Evolutionary conservation across 495 filamentous ascomycete species (phyloP).

Genomic region (Durotheca rogersii): DNA sequence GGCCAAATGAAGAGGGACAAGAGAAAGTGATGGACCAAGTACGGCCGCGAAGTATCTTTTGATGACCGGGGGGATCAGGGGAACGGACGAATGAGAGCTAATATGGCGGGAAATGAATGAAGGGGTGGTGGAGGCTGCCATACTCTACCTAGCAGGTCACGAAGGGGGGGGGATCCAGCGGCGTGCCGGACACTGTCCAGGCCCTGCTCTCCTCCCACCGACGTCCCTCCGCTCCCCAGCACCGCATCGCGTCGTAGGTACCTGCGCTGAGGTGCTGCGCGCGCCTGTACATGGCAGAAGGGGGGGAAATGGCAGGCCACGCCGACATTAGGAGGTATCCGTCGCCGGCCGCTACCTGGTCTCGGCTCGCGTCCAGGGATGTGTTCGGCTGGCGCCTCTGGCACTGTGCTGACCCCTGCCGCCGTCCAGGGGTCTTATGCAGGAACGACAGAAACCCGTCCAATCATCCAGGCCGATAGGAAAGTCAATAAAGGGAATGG

Average conservation of each 20-base stretch:
- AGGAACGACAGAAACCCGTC: slow-evolving; percentile 30
- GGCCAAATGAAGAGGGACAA: slow-evolving; percentile 36
- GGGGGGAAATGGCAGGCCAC: too few species aligned
- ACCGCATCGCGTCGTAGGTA: too few species aligned
- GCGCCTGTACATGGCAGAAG: too few species aligned
- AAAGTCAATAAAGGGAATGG: slow-evolving; percentile 26
- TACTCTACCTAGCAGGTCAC: slow-evolving; percentile 13
- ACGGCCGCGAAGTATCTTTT: slow-evolving; percentile 21
- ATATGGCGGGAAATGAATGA: slow-evolving; percentile 39
- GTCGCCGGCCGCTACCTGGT: too few species aligned
- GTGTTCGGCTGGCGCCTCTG: background rate
- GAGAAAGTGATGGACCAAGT: slow-evolving; percentile 32
- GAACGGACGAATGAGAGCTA: slow-evolving; percentile 34
- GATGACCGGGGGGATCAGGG: slow-evolving; percentile 15
- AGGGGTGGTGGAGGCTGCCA: slow-evolving; percentile 33
- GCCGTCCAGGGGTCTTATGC: slow-evolving; percentile 29
- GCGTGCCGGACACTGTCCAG: slow-evolving; percentile 25
- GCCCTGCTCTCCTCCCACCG: too few species aligned
- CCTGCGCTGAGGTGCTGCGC: too few species aligned
- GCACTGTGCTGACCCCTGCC: slow-evolving; percentile 23
- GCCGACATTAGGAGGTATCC: too few species aligned
- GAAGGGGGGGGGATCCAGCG: slow-evolving; percentile 25
- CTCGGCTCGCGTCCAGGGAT: background rate
- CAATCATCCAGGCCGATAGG: slow-evolving; percentile 14
- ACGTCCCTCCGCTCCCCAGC: too few species aligned